Conservation (phyloP, 306 rosid species). For the Cucumis cinereus region DNA sequence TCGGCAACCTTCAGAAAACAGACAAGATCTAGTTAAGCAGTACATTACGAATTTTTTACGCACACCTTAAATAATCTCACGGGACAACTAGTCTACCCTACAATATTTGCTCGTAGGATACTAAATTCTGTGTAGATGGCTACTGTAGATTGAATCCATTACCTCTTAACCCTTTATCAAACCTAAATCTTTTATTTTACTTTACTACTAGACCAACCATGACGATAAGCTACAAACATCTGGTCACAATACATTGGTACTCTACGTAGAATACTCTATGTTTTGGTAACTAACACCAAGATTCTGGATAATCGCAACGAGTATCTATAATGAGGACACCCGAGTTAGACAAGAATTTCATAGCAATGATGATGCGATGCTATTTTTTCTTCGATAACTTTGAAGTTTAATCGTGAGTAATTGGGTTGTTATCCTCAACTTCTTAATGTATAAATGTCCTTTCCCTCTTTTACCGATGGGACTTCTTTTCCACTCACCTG, state of each 20-base stretch:
- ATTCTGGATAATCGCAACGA: not conserved
- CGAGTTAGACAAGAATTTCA: not conserved
- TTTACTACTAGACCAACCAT: too few relatives aligned
- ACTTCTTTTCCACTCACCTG: not conserved
- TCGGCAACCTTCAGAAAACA: conserved; percentile 65
- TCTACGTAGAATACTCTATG: not conserved
- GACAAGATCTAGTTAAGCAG: not conserved
- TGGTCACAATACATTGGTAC: not conserved
- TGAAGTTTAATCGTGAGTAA: not conserved
- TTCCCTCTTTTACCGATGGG: not conserved
- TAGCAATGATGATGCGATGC: not conserved
- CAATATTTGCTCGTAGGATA: too few relatives aligned
- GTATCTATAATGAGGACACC: not conserved
- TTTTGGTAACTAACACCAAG: not conserved
- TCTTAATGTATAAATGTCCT: not conserved
- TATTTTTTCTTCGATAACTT: not conserved
- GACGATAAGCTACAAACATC: not conserved
- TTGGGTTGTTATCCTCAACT: not conserved
- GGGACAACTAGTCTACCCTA: too few relatives aligned
- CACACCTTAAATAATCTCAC: too few relatives aligned
- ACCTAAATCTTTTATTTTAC: too few relatives aligned
- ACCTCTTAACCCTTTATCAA: too few relatives aligned
- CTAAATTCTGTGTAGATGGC: too few relatives aligned
- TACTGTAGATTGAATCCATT: too few relatives aligned
- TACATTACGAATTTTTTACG: not conserved